Base-by-base conservation (phyloP, 306 rosid species). In the Arachis hypogaea region DNA sequence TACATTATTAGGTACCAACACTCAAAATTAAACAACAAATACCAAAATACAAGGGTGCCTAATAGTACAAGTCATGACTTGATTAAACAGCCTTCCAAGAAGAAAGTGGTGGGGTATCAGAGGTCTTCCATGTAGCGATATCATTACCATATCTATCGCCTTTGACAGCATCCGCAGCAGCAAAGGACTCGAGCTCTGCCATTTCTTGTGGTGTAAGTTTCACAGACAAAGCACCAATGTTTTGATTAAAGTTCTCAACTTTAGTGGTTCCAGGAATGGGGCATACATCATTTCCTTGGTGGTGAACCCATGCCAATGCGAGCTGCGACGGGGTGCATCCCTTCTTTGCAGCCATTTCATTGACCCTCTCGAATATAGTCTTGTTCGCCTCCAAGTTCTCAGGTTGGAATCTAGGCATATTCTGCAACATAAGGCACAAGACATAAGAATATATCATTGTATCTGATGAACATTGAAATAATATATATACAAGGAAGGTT, bases 211-310 rank as follows among this genome's bases (percentile, higher is more conserved):
- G 82, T 47, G 88, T 81, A 29, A 93, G 82, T 60, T 88, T 90
- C 9, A 93, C 79, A 0, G 91, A 81, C 44, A 92, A 66, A 61
- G 93, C 93, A 1, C 73, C 88, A 2, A 88, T 80, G 59, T 93
- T 93, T 55, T 88, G 80, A 57, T 90, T 73, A 0, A 93, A 64
- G 81, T 90, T 88, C 74, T 76, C 82, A 11, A 84, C 70, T 77
- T 90, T 88, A 3, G 98, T 92, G 42, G 98, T 92, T 84, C 98
- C 96, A 0, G 98, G 98, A 11, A 87, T 89, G 0, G 92, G 90
- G 42, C 87, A 82, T 64, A 87, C 90, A 3, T 87, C 92, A 1
- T 78, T 84, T 28, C 96, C 92, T 57, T 89, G 89, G 70, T 90
- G 91, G 42, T 84, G 93, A 79, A 87, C 79, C 93, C 89, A 90